A percentile compares a stretch with the other conserved stretches of the same genome.
These are phyloP conservation scores for Volvox carteri DNA, from an alignment of 163 green algal species.

Conservation along the genomic window DNA sequence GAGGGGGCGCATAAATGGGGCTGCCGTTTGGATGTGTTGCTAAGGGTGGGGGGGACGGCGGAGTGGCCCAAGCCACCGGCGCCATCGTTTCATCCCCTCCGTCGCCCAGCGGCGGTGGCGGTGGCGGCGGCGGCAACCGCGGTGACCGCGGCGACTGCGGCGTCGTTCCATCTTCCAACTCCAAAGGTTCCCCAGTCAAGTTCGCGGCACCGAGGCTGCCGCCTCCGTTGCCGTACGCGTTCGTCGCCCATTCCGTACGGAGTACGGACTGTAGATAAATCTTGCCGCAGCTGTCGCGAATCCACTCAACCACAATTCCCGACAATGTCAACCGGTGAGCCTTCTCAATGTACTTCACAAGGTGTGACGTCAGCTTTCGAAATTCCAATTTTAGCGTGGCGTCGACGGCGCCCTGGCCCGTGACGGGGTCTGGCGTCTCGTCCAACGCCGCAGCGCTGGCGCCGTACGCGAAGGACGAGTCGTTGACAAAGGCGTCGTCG, in stretches of 20 bases:
- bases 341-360: constrained; percentile 79
- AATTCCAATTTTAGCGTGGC: constrained; percentile 64
- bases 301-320: constrained; percentile 71
- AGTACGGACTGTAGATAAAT: constrained; percentile 72
- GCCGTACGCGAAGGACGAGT: not conserved
- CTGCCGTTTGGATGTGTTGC: not conserved
- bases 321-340: constrained; percentile 73
- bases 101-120: not conserved
- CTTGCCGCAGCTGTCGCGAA: constrained; percentile 64
- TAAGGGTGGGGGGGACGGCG: not conserved
- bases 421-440: constrained; percentile 9
- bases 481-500: not conserved
- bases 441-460: not conserved
- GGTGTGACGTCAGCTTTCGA: constrained; percentile 62
- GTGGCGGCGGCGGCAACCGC: not conserved
- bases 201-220: constrained; percentile 47
- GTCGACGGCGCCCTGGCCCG: constrained; percentile 47
- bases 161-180: constrained; percentile 29
- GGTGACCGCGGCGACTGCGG: not conserved
- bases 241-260: constrained; percentile 71
- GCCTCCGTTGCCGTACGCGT: constrained; percentile 54
- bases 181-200: constrained; percentile 55
- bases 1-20: constrained; percentile 44
- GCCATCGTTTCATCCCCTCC: not conserved
- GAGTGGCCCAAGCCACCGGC: not conserved